Evolutionary conservation across 2,329 filamentous ascomycete species (phyloP).

Genomic region (Pestalotiopsis sp.): DNA sequence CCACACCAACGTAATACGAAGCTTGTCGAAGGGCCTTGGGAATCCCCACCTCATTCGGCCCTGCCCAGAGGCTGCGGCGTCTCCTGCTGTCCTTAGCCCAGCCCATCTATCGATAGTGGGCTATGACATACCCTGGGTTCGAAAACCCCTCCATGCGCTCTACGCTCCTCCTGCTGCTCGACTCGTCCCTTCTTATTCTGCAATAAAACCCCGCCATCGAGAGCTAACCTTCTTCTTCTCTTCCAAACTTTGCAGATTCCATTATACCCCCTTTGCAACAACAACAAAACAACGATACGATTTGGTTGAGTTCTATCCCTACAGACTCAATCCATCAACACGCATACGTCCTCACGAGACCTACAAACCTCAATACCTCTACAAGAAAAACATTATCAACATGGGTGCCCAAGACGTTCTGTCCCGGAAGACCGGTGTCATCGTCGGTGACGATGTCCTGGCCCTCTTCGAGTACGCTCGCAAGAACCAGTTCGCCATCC

Average conservation of each 20-base stretch:
- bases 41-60: constrained; percentile 13
- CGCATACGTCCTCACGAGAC: neutral
- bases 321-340: neutral
- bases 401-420: constrained; percentile 20
- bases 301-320: neutral
- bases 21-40: constrained; percentile 4
- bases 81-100: constrained; percentile 5
- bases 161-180: neutral
- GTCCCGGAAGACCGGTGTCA: constrained; percentile 28
- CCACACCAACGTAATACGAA: constrained; percentile 10
- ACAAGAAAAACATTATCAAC: constrained; percentile 10
- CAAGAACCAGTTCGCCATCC: constrained; percentile 86
- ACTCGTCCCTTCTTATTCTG: neutral
- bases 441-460: constrained; percentile 30
- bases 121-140: constrained; percentile 7
- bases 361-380: neutral
- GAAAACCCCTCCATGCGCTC: constrained; percentile 10
- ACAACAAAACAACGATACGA: neutral
- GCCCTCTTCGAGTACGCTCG: constrained; percentile 79
- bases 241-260: constrained; percentile 4
- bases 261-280: neutral
- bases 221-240: constrained; percentile 10
- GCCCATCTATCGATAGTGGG: constrained; percentile 8
- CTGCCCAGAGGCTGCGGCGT: constrained; percentile 6
- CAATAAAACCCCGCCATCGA: constrained; percentile 13